Base-by-base conservation (phyloP, 2,329 filamentous ascomycete species). In the Sphaerulina populicola region DNA sequence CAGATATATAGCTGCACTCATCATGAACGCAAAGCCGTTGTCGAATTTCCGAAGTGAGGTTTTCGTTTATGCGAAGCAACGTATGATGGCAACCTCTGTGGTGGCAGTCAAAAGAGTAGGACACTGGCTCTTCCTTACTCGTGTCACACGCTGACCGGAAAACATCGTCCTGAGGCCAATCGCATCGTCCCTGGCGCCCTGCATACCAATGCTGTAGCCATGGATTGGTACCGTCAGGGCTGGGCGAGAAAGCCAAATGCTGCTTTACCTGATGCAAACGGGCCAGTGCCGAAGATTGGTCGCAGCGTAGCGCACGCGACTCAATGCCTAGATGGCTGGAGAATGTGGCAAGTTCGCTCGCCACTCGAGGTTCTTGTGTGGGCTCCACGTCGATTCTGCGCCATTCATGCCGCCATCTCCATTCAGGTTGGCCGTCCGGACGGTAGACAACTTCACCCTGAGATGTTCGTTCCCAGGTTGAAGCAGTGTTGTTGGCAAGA, bases 1-100 rank as follows among this genome's bases (percentile, higher is more conserved):
- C 49, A 6, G 55, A 54, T 7, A 57, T 52, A 15, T 54, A 53
- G 2, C 52, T 52, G 33, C 55, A 57, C 33, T 50, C 49, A n/a
- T 49, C 47, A n/a, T 57, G 55, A 4, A 57, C 49, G 14, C 55
- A 57, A 9, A 44, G 47, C 36, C 55, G 33, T 44, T 52, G 46
- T 23, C 40, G 52, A 18, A 54, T 42, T 8, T 39, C 44, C 11
- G 46, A 40, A 15, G 49, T 45, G 27, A 57, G 52, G 15, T 47
- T 54, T 23, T 54, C 49, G 18, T 52, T 52, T 30, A 51, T 47
- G 6, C 44, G 39, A 3, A 54, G 30, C 8, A 57, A 41, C 12
- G 49, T 49, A 6, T 52, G 52, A 35, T 57, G 55, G 33, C 55
- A 57, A 9, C 37, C 41, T 11, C 33, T 44, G 3, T 29, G 38